phyloP scores from a whole-genome alignment of 495 filamentous ascomycete genomes.

The Aspergillus panamensis region DNA sequence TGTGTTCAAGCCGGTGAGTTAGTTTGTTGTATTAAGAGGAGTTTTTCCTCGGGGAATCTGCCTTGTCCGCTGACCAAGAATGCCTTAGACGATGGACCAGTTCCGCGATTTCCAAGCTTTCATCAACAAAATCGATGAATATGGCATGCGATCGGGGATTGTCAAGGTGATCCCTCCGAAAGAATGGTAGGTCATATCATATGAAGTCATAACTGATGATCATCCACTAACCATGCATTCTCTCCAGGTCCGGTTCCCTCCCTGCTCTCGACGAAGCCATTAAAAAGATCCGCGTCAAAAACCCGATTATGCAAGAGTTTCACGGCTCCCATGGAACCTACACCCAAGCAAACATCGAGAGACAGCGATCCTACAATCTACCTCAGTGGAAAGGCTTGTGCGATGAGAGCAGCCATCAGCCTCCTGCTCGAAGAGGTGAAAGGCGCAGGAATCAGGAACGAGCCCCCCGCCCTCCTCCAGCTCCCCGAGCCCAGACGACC shows the following conservation, averaged over 20 bases:
- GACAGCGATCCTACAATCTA: constrained; percentile 91
- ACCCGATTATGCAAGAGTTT: constrained; percentile 97
- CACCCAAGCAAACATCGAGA: constrained; percentile 92
- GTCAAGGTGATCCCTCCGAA: constrained; percentile 90
- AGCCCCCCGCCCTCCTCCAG: constrained; percentile 38
- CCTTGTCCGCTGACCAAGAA: constrained; percentile 19
- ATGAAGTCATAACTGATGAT: background rate
- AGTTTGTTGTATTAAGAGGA: constrained; percentile 3
- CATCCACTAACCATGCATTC: background rate
- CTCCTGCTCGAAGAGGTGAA: constrained; percentile 90
- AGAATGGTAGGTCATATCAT: constrained; percentile 69
- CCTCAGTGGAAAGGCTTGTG: constrained; percentile 92
- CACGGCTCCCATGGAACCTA: constrained; percentile 91
- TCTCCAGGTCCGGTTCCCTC: constrained; percentile 62
- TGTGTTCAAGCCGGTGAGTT: constrained; percentile 83
- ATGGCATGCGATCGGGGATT: constrained; percentile 96
- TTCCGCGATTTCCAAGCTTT: constrained; percentile 88
- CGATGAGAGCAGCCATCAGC: constrained; percentile 91
- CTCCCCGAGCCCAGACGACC: constrained; percentile 31
- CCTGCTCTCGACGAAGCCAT: constrained; percentile 77
- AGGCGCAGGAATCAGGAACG: constrained; percentile 72
- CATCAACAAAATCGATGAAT: constrained; percentile 81
- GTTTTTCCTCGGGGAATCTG: background rate
- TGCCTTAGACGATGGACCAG: constrained; percentile 73
- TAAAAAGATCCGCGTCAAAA: constrained; percentile 88